Evolutionary conservation across 2,329 filamentous ascomycete species (phyloP).

Genomic region (Catunica adiposa): DNA sequence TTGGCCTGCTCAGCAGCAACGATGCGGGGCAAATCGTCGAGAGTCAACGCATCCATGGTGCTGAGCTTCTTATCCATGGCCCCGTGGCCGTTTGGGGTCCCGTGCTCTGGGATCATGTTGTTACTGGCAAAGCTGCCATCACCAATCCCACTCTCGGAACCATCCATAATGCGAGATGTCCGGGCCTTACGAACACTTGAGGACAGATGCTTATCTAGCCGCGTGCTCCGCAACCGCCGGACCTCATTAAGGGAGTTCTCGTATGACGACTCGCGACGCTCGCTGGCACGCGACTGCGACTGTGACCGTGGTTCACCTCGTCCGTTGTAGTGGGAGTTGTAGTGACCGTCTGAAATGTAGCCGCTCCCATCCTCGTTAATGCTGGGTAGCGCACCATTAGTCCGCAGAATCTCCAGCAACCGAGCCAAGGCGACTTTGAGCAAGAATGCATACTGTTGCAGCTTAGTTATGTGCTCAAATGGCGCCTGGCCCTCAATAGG

Average conservation of each 20-base stretch:
- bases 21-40: constrained; percentile 92
- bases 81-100: constrained; percentile 49
- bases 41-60: constrained; percentile 74
- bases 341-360: constrained; percentile 45
- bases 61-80: constrained; percentile 73
- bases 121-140: constrained; percentile 30
- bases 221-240: constrained; percentile 74
- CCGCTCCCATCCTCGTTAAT: constrained; percentile 56
- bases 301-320: constrained; percentile 51
- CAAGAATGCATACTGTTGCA: constrained; percentile 89
- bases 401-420: constrained; percentile 71
- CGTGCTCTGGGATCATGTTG: constrained; percentile 63
- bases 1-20: constrained; percentile 89
- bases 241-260: constrained; percentile 96
- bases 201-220: constrained; percentile 85
- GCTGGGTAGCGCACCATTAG: constrained; percentile 63
- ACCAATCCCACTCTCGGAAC: constrained; percentile 57
- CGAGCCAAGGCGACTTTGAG: constrained; percentile 81
- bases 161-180: constrained; percentile 83
- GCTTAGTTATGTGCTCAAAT: constrained; percentile 63
- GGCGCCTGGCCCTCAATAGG: constrained; percentile 33
- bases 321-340: not conserved
- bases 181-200: constrained; percentile 82
- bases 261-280: constrained; percentile 57
- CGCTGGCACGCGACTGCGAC: constrained; percentile 46